phyloP scores from a whole-genome alignment of 2,329 filamentous ascomycete species.

The Apiospora rasikravindrae region DNA sequence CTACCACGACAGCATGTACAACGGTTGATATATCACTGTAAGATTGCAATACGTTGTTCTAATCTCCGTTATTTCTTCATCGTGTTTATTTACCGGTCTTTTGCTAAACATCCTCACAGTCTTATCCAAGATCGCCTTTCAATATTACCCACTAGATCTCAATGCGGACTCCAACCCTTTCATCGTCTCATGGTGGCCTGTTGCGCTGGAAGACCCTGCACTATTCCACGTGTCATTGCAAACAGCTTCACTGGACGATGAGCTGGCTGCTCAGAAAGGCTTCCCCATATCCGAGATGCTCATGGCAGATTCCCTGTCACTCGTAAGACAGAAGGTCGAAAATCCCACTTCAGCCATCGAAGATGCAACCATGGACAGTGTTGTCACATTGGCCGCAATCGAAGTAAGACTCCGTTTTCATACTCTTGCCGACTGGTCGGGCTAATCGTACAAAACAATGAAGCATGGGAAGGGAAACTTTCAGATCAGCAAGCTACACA shows the following conservation, averaged over 20 bases:
- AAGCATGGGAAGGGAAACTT: slow-evolving; percentile 60
- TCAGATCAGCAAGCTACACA: slow-evolving; percentile 50
- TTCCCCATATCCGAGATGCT: slow-evolving; percentile 59
- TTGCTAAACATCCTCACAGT: slow-evolving; percentile 43
- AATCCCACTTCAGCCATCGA: slow-evolving; percentile 52
- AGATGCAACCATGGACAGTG: slow-evolving; percentile 61
- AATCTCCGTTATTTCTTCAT: not conserved
- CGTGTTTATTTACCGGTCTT: not conserved
- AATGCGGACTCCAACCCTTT: slow-evolving; percentile 60
- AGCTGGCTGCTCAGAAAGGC: slow-evolving; percentile 55
- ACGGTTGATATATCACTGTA: slow-evolving; percentile 62
- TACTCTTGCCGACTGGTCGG: not conserved
- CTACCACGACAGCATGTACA: slow-evolving; percentile 57
- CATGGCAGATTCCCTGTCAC: slow-evolving; percentile 60
- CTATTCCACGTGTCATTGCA: slow-evolving; percentile 65
- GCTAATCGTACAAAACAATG: not conserved
- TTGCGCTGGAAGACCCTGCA: slow-evolving; percentile 59
- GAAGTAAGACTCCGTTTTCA: slow-evolving; percentile 47
- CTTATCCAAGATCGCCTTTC: slow-evolving; percentile 61
- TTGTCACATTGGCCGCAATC: slow-evolving; percentile 62
- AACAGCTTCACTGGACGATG: slow-evolving; percentile 62
- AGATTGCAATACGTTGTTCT: slow-evolving; percentile 28
- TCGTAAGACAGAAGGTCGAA: slow-evolving; percentile 56
- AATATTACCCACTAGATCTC: slow-evolving; percentile 64
- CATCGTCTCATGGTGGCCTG: slow-evolving; percentile 64